Evolutionary conservation across 192 early-diverging fungal genomes (phyloP).

Genomic region (Entomortierella parvispora): DNA sequence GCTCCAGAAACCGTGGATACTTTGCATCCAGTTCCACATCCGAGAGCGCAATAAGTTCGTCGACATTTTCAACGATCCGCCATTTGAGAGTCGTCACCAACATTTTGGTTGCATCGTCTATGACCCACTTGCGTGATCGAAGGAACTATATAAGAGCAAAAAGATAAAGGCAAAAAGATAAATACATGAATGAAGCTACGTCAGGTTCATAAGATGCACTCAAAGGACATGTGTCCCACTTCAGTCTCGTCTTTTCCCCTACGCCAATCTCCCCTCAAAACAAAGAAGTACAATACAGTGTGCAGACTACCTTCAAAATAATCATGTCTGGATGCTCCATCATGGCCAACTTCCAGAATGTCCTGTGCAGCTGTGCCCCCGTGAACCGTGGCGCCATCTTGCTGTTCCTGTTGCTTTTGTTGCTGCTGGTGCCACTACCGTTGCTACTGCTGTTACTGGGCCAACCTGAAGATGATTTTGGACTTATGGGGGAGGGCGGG

Average conservation of each 20-base stretch:
- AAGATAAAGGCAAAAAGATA: background rate
- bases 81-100: conserved; percentile 77
- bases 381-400: conserved; percentile 18
- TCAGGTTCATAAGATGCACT: too few relatives aligned
- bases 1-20: conserved; percentile 50
- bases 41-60: conserved; percentile 57
- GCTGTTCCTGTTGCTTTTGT: too few relatives aligned
- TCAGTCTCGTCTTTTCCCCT: background rate
- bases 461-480: background rate
- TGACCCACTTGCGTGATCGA: conserved; percentile 91
- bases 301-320: conserved; percentile 35
- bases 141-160: conserved; percentile 61
- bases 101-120: conserved; percentile 81
- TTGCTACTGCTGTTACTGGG: background rate
- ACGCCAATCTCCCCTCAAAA: background rate
- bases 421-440: background rate
- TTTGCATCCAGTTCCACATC: conserved; percentile 56
- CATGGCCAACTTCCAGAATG: conserved; percentile 43
- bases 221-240: too few relatives aligned
- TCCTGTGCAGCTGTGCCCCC: conserved; percentile 15
- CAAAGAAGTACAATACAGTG: background rate
- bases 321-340: conserved; percentile 49
- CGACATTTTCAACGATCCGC: conserved; percentile 71
- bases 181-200: background rate
- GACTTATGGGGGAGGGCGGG: background rate